Conservation (phyloP, 129 eudicot genomes). For the Glebionis coronaria region DNA sequence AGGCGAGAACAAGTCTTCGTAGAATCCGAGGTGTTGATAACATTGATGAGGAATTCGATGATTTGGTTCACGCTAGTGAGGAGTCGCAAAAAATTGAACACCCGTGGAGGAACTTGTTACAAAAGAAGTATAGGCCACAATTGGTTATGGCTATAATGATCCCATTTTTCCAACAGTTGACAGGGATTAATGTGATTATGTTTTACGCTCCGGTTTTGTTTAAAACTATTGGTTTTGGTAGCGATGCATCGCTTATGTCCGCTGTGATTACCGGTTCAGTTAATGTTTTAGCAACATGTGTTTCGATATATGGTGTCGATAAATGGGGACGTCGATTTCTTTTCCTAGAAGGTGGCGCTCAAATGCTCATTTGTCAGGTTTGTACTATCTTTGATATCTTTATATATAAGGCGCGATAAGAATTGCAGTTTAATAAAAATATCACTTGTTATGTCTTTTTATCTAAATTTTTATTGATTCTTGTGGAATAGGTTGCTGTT, state of each 20-base stretch:
- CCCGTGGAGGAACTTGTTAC: constrained; percentile 73
- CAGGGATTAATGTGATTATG: constrained; percentile 95
- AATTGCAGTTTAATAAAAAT: too few relatives aligned
- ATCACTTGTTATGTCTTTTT: not conserved
- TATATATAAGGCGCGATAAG: too few relatives aligned
- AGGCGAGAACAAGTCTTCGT: constrained; percentile 50
- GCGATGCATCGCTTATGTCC: constrained; percentile 77
- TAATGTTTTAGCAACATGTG: constrained; percentile 66
- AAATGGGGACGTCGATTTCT: constrained; percentile 77
- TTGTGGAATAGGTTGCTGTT: constrained; percentile 49
- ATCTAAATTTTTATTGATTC: not conserved
- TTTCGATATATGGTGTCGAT: constrained; percentile 78
- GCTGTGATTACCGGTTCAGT: constrained; percentile 82
- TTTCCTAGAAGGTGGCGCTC: constrained; percentile 81
- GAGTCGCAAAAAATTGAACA: constrained; percentile 59
- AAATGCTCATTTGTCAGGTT: constrained; percentile 95
- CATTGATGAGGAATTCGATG: constrained; percentile 64
- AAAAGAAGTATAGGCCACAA: constrained; percentile 81
- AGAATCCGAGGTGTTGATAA: constrained; percentile 65
- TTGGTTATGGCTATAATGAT: constrained; percentile 76
- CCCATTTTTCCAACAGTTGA: constrained; percentile 83
- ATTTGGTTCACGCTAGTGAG: constrained; percentile 72
- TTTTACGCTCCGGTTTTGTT: constrained; percentile 96
- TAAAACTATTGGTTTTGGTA: constrained; percentile 71
- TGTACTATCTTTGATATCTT: too few relatives aligned